phyloP scores from a whole-genome alignment of 169 alveolate genomes.

The Plasmodium ovale region DNA sequence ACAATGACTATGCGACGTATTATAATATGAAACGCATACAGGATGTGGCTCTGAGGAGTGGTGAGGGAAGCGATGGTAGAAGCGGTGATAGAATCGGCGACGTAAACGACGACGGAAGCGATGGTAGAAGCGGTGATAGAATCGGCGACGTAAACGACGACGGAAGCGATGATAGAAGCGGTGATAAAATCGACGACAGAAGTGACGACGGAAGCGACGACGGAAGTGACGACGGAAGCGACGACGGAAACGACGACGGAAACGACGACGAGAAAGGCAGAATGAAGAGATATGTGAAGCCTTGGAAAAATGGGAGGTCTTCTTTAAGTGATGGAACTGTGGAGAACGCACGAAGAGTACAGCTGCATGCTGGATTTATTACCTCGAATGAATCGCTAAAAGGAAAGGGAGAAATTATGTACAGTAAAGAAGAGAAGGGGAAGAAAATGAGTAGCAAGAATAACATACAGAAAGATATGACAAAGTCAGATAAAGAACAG shows the following conservation, averaged over 20 bases:
- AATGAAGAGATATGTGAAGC: not conserved
- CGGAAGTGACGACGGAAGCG: not conserved
- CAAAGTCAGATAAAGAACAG: not conserved
- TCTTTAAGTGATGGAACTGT: not conserved
- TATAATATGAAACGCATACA: conserved; percentile 34
- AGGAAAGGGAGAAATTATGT: too few species aligned
- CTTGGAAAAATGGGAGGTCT: too few species aligned
- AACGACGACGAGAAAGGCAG: conserved; percentile 23
- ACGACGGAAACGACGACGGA: conserved; percentile 68
- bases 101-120: conserved; percentile 17
- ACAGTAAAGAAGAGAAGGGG: too few species aligned
- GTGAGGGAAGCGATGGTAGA: not conserved
- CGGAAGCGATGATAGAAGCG: conserved; percentile 33
- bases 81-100: not conserved
- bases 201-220: not conserved
- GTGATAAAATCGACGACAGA: not conserved
- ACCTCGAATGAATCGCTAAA: too few species aligned
- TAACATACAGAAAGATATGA: not conserved
- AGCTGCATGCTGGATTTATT: too few species aligned
- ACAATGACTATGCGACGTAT: conserved; percentile 13
- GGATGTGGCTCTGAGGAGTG: not conserved
- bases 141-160: conserved; percentile 51
- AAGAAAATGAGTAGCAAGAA: not conserved
- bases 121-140: too few species aligned
- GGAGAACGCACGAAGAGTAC: not conserved